phyloP scores from a whole-genome alignment of 2,329 filamentous ascomycete genomes.

The Apiospora aurea region DNA sequence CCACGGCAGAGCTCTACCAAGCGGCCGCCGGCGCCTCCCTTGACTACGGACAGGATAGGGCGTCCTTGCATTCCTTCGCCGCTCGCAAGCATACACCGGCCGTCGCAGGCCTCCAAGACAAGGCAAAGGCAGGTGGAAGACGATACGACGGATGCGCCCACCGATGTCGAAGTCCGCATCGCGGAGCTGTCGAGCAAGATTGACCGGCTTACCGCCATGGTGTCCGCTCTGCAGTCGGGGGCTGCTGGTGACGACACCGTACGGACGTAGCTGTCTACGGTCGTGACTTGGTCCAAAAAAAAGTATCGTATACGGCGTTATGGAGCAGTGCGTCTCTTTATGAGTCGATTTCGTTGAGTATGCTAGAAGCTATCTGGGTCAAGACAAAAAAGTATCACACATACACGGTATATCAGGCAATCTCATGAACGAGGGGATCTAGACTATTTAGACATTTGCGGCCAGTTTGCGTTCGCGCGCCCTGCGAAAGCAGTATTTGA shows the following conservation, averaged over 20 bases:
- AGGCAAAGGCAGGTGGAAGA: conserved; percentile 41
- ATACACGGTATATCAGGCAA: background rate
- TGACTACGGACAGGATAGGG: conserved; percentile 27
- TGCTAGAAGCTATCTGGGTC: background rate
- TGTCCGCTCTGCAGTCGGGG: conserved; percentile 56
- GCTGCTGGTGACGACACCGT: conserved; percentile 31
- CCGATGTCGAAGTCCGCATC: conserved; percentile 58
- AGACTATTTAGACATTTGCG: background rate
- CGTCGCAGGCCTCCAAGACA: conserved; percentile 26
- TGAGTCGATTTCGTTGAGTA: background rate
- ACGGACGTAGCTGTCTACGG: conserved; percentile 30
- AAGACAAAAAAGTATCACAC: too few relatives aligned
- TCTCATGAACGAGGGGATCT: background rate
- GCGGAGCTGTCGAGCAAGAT: conserved; percentile 64
- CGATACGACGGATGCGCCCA: conserved; percentile 46
- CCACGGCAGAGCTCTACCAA: conserved; percentile 43
- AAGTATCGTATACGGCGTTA: background rate
- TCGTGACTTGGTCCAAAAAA: background rate
- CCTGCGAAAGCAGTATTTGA: background rate
- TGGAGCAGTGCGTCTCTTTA: background rate
- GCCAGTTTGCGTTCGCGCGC: background rate
- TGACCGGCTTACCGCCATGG: conserved; percentile 61
- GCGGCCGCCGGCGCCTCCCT: conserved; percentile 34
- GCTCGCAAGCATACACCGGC: conserved; percentile 33
- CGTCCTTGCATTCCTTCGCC: conserved; percentile 37